Base-by-base conservation (phyloP, 768 basidiomycete species). In the Phlebiopsis flavidoalba region DNA sequence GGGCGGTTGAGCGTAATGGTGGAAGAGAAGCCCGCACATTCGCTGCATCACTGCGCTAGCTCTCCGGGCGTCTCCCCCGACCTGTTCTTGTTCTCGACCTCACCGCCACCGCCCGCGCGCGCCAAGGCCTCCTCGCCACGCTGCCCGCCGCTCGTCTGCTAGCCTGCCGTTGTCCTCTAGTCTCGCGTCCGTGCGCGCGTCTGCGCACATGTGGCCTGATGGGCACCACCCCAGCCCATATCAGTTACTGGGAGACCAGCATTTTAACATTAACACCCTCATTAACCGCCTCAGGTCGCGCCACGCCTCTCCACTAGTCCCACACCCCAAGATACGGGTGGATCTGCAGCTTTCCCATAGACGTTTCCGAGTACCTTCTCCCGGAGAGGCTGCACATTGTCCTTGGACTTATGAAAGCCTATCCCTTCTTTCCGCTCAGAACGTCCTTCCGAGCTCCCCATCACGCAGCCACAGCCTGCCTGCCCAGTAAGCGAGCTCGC, bases 291-390 rank as follows among this genome's bases (percentile, higher is more conserved):
- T n/a, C n/a, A n/a, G n/a, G n/a, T n/a, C n/a, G n/a, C n/a, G 35
- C 12, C 8, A n/a, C 10, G 40, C 7, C n/a, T 48, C 55, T 21
- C 46, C 26, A 21, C 43, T 8, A n/a, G 3, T 24, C 43, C 26
- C 1, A 52, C 17, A 31, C 53, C 36, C 37, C 33, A 33, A 48
- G 46, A 58, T 58, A 58, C 48, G 57, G 33, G 57, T 58, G 48
- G 58, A 59, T 59, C 58, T 59, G 58, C 58, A 51, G 22, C 47
- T n/a, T 59, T 48, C 58, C 36, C 58, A 51, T 52, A 49, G 58
- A 59, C 33, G 11, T 45, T n/a, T 24, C 47, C 33, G 19, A 48
- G 35, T 48, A 47, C n/a, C 58, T 59, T 59, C 58, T 58, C 57
- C 57, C 57, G 57, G 47, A 35, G 8, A 11, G 14, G 57, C 47